Conservation (phyloP, 192 early-diverging fungal genomes). For the Backusella australiensis region DNA sequence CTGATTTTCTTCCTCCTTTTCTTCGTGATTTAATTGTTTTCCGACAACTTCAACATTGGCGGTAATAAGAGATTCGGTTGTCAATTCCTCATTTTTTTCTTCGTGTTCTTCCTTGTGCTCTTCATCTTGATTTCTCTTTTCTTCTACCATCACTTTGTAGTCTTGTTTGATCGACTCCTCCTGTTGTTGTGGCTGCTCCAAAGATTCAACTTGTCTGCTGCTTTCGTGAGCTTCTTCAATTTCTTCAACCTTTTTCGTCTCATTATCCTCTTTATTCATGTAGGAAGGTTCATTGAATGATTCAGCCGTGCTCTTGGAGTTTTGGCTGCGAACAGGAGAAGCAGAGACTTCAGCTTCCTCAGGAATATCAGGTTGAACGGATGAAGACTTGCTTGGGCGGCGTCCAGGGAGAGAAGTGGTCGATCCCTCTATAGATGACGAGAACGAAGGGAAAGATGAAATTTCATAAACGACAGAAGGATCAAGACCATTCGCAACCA, state of each 20-base stretch:
- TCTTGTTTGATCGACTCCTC: background rate
- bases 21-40: background rate
- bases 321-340: background rate
- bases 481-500: conserved; percentile 1
- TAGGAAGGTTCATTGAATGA: conserved; percentile 8
- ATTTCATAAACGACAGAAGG: background rate
- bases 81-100: too few relatives aligned
- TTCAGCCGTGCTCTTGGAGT: background rate
- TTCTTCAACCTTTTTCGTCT: background rate
- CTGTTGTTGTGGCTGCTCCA: background rate
- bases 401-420: background rate
- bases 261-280: background rate
- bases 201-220: background rate
- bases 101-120: too few relatives aligned
- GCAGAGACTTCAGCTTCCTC: background rate
- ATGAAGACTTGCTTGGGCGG: background rate
- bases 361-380: background rate
- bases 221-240: background rate
- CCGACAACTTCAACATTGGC: background rate
- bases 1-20: background rate
- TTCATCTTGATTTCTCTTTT: background rate
- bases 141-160: background rate
- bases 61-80: background rate
- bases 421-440: background rate
- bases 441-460: background rate